Percentiles rank a stretch among this genome's conserved stretches.
Conservation (phyloP, 2,329 filamentous ascomycete genomes). For the Alternaria sp. region DNA sequence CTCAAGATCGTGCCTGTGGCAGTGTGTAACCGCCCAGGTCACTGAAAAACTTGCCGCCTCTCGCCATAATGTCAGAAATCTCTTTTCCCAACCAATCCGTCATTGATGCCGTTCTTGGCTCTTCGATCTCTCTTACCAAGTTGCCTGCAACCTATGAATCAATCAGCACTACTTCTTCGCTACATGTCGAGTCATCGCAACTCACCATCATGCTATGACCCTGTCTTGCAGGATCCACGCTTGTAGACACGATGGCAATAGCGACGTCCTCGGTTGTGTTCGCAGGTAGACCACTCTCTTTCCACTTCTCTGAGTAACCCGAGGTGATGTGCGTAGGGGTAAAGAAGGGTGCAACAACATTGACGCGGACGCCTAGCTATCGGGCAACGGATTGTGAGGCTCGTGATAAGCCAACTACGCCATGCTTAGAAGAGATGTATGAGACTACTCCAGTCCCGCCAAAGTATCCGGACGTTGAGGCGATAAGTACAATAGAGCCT, state of each 20-base stretch:
- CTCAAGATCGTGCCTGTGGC: constrained; percentile 31
- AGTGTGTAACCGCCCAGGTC: constrained; percentile 46
- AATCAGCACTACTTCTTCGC: not conserved
- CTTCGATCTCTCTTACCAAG: constrained; percentile 41
- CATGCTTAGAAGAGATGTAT: constrained; percentile 55
- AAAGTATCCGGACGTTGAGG: constrained; percentile 54
- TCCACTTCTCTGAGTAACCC: constrained; percentile 50
- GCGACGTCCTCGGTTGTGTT: constrained; percentile 55
- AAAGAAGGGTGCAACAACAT: constrained; percentile 58
- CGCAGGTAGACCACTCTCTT: constrained; percentile 47
- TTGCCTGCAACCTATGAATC: constrained; percentile 36
- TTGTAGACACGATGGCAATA: constrained; percentile 49
- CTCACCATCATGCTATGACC: constrained; percentile 43
- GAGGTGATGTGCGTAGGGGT: constrained; percentile 55
- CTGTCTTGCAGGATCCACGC: constrained; percentile 36
- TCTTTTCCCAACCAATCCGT: constrained; percentile 45
- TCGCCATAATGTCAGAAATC: constrained; percentile 39
- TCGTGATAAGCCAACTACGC: constrained; percentile 50
- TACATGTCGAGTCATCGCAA: not conserved
- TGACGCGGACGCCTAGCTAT: constrained; percentile 49
- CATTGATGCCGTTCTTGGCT: constrained; percentile 28
- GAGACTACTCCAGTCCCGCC: constrained; percentile 52
- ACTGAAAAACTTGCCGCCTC: constrained; percentile 45
- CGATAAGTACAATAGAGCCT: constrained; percentile 51
- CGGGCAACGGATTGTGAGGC: constrained; percentile 46